phyloP scores from a whole-genome alignment of 306 rosid species.

The Adenanthera pavonina region DNA sequence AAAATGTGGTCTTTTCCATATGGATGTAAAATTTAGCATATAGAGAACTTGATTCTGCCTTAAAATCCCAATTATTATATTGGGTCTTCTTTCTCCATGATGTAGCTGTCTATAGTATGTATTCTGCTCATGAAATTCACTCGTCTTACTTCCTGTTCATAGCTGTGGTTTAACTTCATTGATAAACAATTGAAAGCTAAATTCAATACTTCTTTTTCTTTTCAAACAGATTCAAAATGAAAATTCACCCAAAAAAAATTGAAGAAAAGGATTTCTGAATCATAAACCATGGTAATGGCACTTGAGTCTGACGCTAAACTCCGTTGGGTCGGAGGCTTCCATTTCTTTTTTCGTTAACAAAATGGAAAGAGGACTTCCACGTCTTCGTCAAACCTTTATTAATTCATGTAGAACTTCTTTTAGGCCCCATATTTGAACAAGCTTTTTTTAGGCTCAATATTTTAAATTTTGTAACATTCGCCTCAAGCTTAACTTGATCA shows the following conservation, averaged over 20 bases:
- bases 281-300: background rate
- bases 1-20: slow-evolving; percentile 41
- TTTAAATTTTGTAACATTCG: no score
- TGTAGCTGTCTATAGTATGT: slow-evolving; percentile 58
- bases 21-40: slow-evolving; percentile 53
- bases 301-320: background rate
- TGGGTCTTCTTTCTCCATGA: slow-evolving; percentile 49
- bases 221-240: background rate
- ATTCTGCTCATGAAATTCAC: slow-evolving; percentile 42
- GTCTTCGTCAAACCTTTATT: no score
- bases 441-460: no score
- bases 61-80: slow-evolving; percentile 54
- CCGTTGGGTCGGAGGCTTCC: slow-evolving; percentile 39
- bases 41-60: slow-evolving; percentile 51
- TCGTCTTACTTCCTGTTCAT: slow-evolving; percentile 23
- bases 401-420: no score
- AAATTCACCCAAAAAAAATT: background rate
- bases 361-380: no score
- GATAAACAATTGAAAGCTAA: slow-evolving; percentile 13
- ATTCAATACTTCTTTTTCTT: background rate
- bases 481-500: no score
- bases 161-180: slow-evolving; percentile 33
- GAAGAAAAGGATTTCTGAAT: background rate
- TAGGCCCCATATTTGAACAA: no score
- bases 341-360: slow-evolving; percentile 11